Evolutionary conservation across 768 basidiomycete species (phyloP), one percentile per base, ranked within the genome.

Genomic region (Megacollybia marginata): DNA sequence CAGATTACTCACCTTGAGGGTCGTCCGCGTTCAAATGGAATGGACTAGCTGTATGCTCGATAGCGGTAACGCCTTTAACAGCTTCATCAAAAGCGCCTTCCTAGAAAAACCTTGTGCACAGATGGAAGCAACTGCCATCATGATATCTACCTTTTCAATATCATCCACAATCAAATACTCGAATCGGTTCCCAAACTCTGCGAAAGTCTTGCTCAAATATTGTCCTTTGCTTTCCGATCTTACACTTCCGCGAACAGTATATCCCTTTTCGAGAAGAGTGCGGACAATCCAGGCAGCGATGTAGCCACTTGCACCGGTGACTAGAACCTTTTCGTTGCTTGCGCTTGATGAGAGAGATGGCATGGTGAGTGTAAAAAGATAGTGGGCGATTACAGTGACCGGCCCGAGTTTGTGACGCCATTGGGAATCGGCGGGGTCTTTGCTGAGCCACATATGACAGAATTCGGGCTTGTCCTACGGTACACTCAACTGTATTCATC

Each of bases 51-150:
- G n/a, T n/a, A n/a, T n/a, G n/a, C n/a, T n/a, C n/a, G n/a, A n/a
- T n/a, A n/a, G n/a, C n/a, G n/a, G 87, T 82, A 7, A 91, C 80
- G 1, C 75, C 87, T n/a, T n/a, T 78, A 51, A 91, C 84, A 1
- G 82, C 88, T 46, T 88, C 80, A 59, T 92, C 87, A 53, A 90
- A 93, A 1, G 83, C 85, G 7, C 78, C 79, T 2, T 74, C 74
- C 80, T 82, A 18, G n/a, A 7, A n/a, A 46, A 11, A 11, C 16
- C 38, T 7, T 18, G 19, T 23, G 13, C 16, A 45, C 32, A 31
- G 32, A 19, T 11, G 18, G 4, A 1, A 13, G 16, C 31, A 13
- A 40, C 33, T 28, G 33, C 49, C 9, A 19, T 20, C 16, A 36
- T n/a, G 19, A 33, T 7, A 52, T 62, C 5, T 20, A 65, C 70